A percentile compares a stretch with the other conserved stretches of the same genome.
Conservation (phyloP, 768 basidiomycete species). For the Mycena galopus region DNA sequence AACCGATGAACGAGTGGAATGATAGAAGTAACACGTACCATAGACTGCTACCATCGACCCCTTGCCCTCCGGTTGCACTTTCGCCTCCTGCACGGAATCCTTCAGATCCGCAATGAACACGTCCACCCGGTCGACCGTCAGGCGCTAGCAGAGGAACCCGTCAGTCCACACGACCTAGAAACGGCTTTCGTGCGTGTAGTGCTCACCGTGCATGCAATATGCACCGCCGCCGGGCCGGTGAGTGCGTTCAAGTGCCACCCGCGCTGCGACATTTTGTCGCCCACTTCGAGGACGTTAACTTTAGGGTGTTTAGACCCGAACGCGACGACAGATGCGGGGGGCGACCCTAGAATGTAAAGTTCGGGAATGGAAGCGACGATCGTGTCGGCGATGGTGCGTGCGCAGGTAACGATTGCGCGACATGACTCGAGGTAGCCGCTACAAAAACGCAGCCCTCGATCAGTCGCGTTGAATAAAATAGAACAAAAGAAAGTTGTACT, state of each 20-base stretch:
- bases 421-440: slow-evolving; percentile 94
- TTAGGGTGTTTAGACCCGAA: slow-evolving; percentile 76
- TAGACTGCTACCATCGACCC: slow-evolving; percentile 95
- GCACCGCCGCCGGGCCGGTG: slow-evolving; percentile 82
- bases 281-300: slow-evolving; percentile 88
- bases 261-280: slow-evolving; percentile 85
- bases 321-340: slow-evolving; percentile 91
- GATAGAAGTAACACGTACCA: slow-evolving; percentile 63
- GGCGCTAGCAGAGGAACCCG: slow-evolving; percentile 59
- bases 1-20: slow-evolving; percentile 14
- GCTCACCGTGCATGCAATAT: slow-evolving; percentile 94
- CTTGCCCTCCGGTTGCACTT: slow-evolving; percentile 70
- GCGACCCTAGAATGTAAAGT: slow-evolving; percentile 90
- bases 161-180: slow-evolving; percentile 11
- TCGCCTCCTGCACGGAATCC: slow-evolving; percentile 80
- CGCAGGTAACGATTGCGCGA: slow-evolving; percentile 80
- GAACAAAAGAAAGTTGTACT: slow-evolving; percentile 59
- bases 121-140: slow-evolving; percentile 84
- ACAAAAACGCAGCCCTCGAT: slow-evolving; percentile 15
- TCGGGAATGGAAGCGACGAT: slow-evolving; percentile 82
- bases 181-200: neutral
- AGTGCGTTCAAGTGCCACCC: slow-evolving; percentile 97
- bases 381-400: slow-evolving; percentile 75
- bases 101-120: slow-evolving; percentile 88
- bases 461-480: neutral